Base-by-base conservation (phyloP, 345 rosid genomes). In the Moricandia arvensis region DNA sequence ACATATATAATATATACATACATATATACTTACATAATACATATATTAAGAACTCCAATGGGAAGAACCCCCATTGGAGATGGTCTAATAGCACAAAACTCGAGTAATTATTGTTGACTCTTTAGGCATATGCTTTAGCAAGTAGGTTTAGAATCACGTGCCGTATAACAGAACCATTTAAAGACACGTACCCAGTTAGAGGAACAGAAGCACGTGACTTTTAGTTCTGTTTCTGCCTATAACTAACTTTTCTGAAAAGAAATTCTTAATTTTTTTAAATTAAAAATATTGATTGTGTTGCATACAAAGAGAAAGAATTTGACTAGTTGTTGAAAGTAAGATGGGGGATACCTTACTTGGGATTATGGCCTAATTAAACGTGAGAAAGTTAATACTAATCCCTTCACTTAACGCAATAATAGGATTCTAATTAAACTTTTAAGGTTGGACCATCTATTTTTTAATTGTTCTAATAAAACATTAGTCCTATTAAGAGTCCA, bases 91-190 rank as follows among this genome's bases (percentile, higher is more conserved):
- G 69, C 55, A 30, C 51, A 47, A 53, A 37, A 18, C 34, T 74
- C 27, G 31, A 74, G 49, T 58, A 57, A 59, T 10, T 27, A 5
- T 59, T 21, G 79, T 67, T 67, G 37, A 17, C 68, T 54, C 53
- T 2, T 51, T 62, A 47, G 24, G 13, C 51, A 24, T 26, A 27
- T 60, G 8, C 2, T 63, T 68, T 51, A 69, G 18, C 58, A 54
- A 75, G 66, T 65, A 65, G 63, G 76, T 78, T 72, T 65, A 7
- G 10, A 37, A 67, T 78, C 81, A 78, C 77, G 78, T 72, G 81
- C 64, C 38, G 27, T 37, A 65, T 38, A 65, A 59, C 73, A 60
- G 69, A 78, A 10, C 73, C 59, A 66, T 35, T 59, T 57, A 66
- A 72, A 60, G 81, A 66, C 49, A 60, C 80, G 80, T 71, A 27